phyloP scores from a whole-genome alignment of 2,329 filamentous ascomycete species.

The Fusarium sarcochroum region DNA sequence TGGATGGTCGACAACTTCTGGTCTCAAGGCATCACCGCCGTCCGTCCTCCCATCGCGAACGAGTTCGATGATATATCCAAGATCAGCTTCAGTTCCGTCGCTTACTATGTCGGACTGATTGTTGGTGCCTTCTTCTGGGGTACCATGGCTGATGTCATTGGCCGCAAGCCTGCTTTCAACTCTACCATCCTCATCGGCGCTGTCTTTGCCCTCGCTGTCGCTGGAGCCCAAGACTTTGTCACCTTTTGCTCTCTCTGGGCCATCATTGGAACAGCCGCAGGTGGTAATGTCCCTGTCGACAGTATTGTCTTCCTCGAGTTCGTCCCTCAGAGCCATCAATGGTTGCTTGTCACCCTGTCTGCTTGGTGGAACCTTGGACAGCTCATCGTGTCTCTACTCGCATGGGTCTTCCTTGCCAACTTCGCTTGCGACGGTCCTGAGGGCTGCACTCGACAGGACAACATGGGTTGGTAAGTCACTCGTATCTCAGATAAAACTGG shows the following conservation, averaged over 20 bases:
- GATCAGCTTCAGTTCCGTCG: constrained; percentile 53
- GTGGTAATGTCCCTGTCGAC: constrained; percentile 63
- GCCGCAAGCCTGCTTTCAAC: constrained; percentile 62
- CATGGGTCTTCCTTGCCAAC: constrained; percentile 56
- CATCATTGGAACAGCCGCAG: constrained; percentile 58
- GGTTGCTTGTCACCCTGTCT: constrained; percentile 58
- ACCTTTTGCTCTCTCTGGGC: constrained; percentile 64
- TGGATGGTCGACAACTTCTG: constrained; percentile 58
- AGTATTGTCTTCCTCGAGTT: constrained; percentile 65
- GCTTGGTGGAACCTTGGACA: constrained; percentile 65
- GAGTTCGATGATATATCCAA: constrained; percentile 52
- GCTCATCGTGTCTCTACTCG: constrained; percentile 53
- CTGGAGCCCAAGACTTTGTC: constrained; percentile 70
- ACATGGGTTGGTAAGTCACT: constrained; percentile 59
- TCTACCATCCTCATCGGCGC: constrained; percentile 59
- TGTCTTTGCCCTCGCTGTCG: constrained; percentile 71
- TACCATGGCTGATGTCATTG: constrained; percentile 57
- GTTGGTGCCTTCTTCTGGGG: constrained; percentile 63
- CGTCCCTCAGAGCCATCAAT: constrained; percentile 60
- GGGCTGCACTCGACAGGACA: constrained; percentile 50
- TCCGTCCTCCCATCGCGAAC: constrained; percentile 52
- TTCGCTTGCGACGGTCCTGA: constrained; percentile 50
- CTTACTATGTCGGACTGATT: constrained; percentile 60
- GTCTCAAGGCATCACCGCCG: constrained; percentile 54
- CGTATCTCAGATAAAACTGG: neutral